Evolutionary conservation across 306 rosid genomes (phyloP).

Genomic region (Oemleria cerasiformis): DNA sequence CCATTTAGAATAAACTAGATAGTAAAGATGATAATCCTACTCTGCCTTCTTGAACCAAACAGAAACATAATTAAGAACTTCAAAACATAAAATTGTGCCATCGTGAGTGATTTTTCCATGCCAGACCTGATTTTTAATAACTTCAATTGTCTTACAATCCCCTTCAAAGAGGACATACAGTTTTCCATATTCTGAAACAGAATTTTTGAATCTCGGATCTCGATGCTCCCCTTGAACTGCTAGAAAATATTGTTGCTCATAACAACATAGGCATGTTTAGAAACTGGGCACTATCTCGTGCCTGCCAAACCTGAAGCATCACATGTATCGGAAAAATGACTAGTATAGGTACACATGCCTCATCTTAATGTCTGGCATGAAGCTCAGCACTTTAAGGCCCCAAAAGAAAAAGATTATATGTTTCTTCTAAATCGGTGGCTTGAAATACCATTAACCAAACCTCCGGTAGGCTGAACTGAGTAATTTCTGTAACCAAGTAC

Average conservation of each 20-base stretch:
- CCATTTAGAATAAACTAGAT: background rate
- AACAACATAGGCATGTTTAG: background rate
- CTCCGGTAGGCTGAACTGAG: background rate
- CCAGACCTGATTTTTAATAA: too few species aligned
- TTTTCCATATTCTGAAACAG: too few species aligned
- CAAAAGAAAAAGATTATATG: background rate
- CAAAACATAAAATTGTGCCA: background rate
- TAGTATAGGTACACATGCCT: background rate
- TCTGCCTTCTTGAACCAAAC: background rate
- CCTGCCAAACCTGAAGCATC: background rate
- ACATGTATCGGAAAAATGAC: background rate
- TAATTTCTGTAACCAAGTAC: background rate
- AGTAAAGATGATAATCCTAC: too few species aligned
- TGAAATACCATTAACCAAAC: background rate
- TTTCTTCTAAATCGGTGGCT: background rate
- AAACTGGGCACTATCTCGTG: background rate
- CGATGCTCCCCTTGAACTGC: background rate
- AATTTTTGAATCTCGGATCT: too few species aligned
- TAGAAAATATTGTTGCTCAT: background rate
- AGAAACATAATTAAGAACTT: background rate
- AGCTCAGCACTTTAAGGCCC: background rate
- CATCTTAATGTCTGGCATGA: background rate
- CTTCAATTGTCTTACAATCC: too few species aligned
- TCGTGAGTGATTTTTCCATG: background rate
- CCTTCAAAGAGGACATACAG: too few species aligned